These are phyloP conservation scores for Penicillium sp. DNA, from an alignment of 2,329 filamentous ascomycete genomes.

Conservation along the genomic window DNA sequence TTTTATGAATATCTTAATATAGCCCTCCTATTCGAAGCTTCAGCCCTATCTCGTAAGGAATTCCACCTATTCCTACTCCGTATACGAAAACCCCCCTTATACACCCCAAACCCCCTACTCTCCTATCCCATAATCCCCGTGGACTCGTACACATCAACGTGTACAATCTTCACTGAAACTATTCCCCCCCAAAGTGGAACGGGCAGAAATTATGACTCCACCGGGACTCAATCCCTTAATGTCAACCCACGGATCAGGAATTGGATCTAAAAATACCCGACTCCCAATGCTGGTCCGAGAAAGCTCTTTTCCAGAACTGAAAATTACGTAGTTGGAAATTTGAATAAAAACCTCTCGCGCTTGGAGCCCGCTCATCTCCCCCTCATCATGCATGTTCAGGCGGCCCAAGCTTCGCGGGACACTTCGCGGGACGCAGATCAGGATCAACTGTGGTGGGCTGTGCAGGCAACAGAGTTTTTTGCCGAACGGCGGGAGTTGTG, in stretches of 20 bases:
- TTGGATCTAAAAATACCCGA: not conserved
- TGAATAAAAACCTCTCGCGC: not conserved
- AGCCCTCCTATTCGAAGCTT: too few relatives aligned
- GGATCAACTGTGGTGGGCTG: conserved; percentile 5
- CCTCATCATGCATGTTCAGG: not conserved
- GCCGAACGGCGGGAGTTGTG: too few relatives aligned
- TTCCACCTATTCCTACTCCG: too few relatives aligned
- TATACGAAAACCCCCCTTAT: too few relatives aligned
- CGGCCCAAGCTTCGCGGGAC: conserved; percentile 4
- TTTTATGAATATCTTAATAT: too few relatives aligned
- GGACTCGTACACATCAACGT: too few relatives aligned
- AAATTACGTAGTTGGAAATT: not conserved
- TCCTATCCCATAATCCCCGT: too few relatives aligned
- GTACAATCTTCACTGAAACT: not conserved
- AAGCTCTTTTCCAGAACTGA: not conserved
- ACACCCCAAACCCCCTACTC: too few relatives aligned
- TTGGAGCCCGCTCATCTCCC: not conserved
- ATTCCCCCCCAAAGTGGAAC: not conserved
- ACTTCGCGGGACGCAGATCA: conserved; percentile 11
- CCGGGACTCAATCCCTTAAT: not conserved
- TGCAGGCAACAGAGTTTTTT: conserved; percentile 11
- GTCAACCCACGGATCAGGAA: not conserved
- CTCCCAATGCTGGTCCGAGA: too few relatives aligned
- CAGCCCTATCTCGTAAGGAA: too few relatives aligned
- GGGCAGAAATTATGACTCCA: not conserved